These are phyloP conservation scores for Pichia pseudocactophila DNA, from an alignment of 805 yeast species.

Conservation along the genomic window DNA sequence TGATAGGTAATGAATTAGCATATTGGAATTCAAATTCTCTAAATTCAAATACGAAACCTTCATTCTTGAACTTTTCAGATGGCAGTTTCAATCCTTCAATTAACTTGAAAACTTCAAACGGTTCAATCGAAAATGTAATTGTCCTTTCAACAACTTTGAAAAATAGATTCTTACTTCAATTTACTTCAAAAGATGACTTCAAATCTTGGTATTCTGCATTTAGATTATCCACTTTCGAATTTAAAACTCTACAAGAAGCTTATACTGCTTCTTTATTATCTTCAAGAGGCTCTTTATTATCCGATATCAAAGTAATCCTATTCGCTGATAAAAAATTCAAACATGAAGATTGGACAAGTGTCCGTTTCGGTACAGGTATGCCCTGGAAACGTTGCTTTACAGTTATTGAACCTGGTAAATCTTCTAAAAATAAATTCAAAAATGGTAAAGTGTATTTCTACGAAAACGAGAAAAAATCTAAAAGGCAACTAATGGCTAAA, in stretches of 20 bases:
- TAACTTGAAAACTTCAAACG: constrained; percentile 52
- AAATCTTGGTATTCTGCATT: constrained; percentile 78
- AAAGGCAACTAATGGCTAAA: constrained; percentile 74
- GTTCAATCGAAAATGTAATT: constrained; percentile 66
- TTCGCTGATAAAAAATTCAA: constrained; percentile 69
- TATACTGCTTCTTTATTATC: constrained; percentile 91
- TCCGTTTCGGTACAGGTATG: constrained; percentile 94
- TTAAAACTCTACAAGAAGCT: constrained; percentile 81
- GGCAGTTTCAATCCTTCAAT: constrained; percentile 72
- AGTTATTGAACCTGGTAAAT: constrained; percentile 64
- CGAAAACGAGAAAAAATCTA: constrained; percentile 67
- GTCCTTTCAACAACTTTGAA: constrained; percentile 90
- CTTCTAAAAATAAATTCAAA: constrained; percentile 36
- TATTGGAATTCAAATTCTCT: constrained; percentile 78
- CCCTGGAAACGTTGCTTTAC: constrained; percentile 95
- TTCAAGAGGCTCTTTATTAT: constrained; percentile 80
- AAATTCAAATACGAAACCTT: constrained; percentile 47
- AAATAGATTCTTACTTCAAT: constrained; percentile 78
- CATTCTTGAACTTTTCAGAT: constrained; percentile 85
- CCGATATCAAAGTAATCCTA: constrained; percentile 78
- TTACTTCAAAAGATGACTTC: constrained; percentile 54
- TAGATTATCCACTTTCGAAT: constrained; percentile 72
- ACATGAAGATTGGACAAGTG: constrained; percentile 92
- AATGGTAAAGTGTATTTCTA: constrained; percentile 71
- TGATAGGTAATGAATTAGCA: constrained; percentile 86